Evolutionary conservation across 306 rosid genomes (phyloP).

Genomic region (Crotalaria pallida): DNA sequence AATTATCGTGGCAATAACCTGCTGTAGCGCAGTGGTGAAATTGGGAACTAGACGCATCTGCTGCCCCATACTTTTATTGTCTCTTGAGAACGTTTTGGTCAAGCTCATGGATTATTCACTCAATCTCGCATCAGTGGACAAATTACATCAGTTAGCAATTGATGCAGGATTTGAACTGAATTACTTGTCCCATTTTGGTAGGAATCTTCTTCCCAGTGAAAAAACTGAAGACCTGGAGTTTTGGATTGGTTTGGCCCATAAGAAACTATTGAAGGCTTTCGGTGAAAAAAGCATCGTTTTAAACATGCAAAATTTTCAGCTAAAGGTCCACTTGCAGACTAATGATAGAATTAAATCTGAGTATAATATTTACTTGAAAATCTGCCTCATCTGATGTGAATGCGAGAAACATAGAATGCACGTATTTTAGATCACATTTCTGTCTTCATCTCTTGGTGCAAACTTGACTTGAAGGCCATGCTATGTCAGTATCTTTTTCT

Average conservation of each 20-base stretch:
- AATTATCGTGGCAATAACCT: slow-evolving; percentile 58
- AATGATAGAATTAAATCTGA: neutral
- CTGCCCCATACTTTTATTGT: slow-evolving; percentile 20
- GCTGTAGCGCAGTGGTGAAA: slow-evolving; percentile 66
- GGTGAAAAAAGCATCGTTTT: slow-evolving; percentile 24
- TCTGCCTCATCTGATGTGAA: neutral
- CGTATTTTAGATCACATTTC: neutral
- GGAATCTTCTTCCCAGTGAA: slow-evolving; percentile 45
- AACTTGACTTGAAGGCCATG: neutral
- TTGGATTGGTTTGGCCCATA: slow-evolving; percentile 69
- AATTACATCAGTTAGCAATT: slow-evolving; percentile 49
- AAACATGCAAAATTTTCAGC: slow-evolving; percentile 34
- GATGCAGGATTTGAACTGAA: slow-evolving; percentile 62
- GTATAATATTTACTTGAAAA: neutral
- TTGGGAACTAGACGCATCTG: slow-evolving; percentile 27
- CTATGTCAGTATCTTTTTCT: neutral
- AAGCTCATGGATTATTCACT: slow-evolving; percentile 60
- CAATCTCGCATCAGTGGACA: slow-evolving; percentile 51
- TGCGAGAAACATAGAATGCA: neutral
- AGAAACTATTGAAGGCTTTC: slow-evolving; percentile 52
- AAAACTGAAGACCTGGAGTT: slow-evolving; percentile 59
- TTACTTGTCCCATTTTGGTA: slow-evolving; percentile 58
- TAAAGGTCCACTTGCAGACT: slow-evolving; percentile 41
- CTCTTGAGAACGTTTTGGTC: slow-evolving; percentile 38
- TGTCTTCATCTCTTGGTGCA: neutral